phyloP scores from a whole-genome alignment of 257 asterid genomes.

The Plantago ovata region DNA sequence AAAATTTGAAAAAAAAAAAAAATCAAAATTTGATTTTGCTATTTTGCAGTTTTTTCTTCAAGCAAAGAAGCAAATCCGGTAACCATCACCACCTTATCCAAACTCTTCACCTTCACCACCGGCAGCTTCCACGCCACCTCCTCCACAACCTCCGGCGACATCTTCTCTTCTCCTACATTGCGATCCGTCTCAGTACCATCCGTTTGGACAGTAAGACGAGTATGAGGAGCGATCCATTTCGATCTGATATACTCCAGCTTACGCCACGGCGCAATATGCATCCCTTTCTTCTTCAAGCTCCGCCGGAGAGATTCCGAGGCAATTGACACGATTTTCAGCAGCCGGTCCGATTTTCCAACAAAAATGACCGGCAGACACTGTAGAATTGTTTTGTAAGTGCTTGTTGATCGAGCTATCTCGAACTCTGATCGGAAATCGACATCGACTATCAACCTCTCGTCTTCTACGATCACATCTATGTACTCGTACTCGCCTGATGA shows the following conservation, averaged over 20 bases:
- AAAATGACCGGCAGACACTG: conserved; percentile 67
- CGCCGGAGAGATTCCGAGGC: conserved; percentile 74
- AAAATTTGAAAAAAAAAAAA: not conserved
- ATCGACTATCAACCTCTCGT: conserved; percentile 65
- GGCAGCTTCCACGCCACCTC: not conserved
- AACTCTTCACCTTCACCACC: too few relatives aligned
- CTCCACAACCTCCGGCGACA: too few relatives aligned
- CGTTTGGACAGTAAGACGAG: conserved; percentile 21
- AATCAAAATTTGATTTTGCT: too few relatives aligned
- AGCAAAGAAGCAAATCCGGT: too few relatives aligned
- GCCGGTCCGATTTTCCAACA: conserved; percentile 68
- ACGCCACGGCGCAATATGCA: conserved; percentile 95
- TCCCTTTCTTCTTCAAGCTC: conserved; percentile 81
- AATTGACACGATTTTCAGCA: conserved; percentile 56
- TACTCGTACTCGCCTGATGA: conserved; percentile 70
- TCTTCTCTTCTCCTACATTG: not conserved
- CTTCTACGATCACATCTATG: conserved; percentile 57
- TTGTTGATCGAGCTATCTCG: conserved; percentile 86
- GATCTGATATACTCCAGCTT: conserved; percentile 68
- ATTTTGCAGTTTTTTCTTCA: too few relatives aligned
- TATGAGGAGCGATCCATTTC: conserved; percentile 78
- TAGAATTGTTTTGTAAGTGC: conserved; percentile 54
- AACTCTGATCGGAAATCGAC: conserved; percentile 83
- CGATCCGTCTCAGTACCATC: too few relatives aligned
- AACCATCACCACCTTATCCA: too few relatives aligned